Conservation (phyloP, 345 rosid species). For the Eucalyptus erythrocorys region DNA sequence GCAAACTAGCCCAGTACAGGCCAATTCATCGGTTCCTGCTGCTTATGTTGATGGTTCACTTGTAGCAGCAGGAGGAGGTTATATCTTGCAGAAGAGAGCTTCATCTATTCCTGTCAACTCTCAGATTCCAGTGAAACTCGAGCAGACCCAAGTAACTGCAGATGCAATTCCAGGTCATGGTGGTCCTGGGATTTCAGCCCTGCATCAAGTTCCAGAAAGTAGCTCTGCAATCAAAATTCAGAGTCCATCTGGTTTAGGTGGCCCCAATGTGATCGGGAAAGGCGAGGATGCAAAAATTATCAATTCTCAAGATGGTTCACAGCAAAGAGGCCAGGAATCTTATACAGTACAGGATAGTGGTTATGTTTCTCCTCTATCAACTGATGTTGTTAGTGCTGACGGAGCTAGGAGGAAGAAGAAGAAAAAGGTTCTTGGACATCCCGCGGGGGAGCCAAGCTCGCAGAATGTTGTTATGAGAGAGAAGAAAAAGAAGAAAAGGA, state of each 20-base stretch:
- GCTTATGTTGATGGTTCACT: constrained; percentile 29
- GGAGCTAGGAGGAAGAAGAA: constrained; percentile 51
- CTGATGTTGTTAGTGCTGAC: constrained; percentile 19
- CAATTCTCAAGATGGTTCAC: constrained; percentile 17
- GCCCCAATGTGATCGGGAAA: constrained; percentile 9
- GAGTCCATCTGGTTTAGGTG: neutral
- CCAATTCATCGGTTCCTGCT: constrained; percentile 15
- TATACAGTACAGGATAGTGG: constrained; percentile 15
- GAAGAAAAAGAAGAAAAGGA: constrained; percentile 58
- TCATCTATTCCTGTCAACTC: neutral
- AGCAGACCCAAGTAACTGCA: constrained; percentile 20
- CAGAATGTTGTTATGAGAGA: constrained; percentile 11
- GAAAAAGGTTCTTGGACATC: constrained; percentile 40
- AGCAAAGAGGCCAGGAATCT: constrained; percentile 16
- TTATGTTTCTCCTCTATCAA: constrained; percentile 8
- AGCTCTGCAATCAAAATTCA: neutral
- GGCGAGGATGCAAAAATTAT: constrained; percentile 4
- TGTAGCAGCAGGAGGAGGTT: constrained; percentile 30
- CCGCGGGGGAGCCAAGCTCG: constrained; percentile 19
- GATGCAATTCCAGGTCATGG: constrained; percentile 17
- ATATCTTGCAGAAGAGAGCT: constrained; percentile 63
- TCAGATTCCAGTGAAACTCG: constrained; percentile 20
- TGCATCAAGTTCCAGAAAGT: constrained; percentile 6
- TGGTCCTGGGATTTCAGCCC: constrained; percentile 2
- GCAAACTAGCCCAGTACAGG: constrained; percentile 27